phyloP scores from a whole-genome alignment of 441 rosid genomes.

The Pelargonium fulgidum region DNA sequence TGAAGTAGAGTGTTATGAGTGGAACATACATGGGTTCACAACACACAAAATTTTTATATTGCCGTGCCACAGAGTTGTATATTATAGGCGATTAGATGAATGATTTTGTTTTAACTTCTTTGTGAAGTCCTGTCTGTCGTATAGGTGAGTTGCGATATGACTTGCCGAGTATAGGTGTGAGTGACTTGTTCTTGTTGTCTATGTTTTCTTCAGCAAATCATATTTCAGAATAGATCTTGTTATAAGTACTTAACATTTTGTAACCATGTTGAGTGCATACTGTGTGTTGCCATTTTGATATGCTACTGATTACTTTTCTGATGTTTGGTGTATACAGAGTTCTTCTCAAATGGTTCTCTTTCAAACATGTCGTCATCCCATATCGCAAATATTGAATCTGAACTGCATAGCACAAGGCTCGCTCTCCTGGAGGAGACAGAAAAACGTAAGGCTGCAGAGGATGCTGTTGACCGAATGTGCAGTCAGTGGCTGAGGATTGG shows the following conservation, averaged over 20 bases:
- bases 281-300: background rate
- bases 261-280: background rate
- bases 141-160: background rate
- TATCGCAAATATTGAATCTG: slow-evolving; percentile 16
- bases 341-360: background rate
- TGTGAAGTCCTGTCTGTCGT: background rate
- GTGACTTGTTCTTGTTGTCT: background rate
- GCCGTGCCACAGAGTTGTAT: background rate
- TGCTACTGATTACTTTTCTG: slow-evolving; percentile 2
- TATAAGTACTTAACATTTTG: background rate
- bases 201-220: background rate
- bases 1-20: background rate
- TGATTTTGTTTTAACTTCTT: background rate
- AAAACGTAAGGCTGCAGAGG: slow-evolving; percentile 21
- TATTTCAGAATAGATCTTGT: background rate
- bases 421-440: slow-evolving; percentile 18
- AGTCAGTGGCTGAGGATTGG: slow-evolving; percentile 22
- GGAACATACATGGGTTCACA: background rate
- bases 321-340: background rate
- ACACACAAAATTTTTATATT: background rate
- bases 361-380: background rate
- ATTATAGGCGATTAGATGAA: background rate
- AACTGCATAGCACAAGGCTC: slow-evolving; percentile 12
- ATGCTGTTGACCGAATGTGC: slow-evolving; percentile 15
- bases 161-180: background rate